Base-by-base conservation (phyloP, 2,329 filamentous ascomycete species). In the Magnaporthiopsis poae region DNA sequence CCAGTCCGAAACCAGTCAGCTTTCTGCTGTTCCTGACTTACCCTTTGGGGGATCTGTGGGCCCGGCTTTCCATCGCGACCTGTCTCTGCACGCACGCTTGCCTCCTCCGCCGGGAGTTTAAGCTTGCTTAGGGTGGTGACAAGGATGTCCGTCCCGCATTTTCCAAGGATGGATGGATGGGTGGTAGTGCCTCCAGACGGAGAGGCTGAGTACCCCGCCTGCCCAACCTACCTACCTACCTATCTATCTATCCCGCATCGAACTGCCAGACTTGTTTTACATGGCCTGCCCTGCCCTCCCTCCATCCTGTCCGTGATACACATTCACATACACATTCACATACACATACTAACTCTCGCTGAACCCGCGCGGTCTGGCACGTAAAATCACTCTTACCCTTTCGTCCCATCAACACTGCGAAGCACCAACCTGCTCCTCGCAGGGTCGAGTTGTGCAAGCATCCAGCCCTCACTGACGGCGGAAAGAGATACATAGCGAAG, bases 1-100 rank as follows among this genome's bases (percentile, higher is more conserved):
- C 56, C 29, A 61, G 64, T 65, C 64, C 64, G 64, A 65, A 65
- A 65, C 64, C 59, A 65, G 64, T 29, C 56, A 65, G 64, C 31
- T n/a, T 33, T 36, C 35, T 65, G 63, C 27, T 52, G 52, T 65
- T 65, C 46, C 63, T 65, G 52, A 60, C 52, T 65, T 65, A 12
- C 63, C 59, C 27, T 65, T 59, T 60, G 35, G 29, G 31, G 64
- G 46, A 60, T 35, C 39, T 60, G 52, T 65, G 46, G 52, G 63
- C 63, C 56, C 46, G 63, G 63, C 27, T 52, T 61, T 61, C 25
- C 59, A 65, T 65, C n/a, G 52, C 35, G 46, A 25, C 18, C 9
- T 21, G 46, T 25, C 46, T 56, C 46, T 56, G 46, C 46, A n/a
- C 46, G 46, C 46, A 56, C 25, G 18, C 5, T 31, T 25, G 52